Base-by-base conservation (phyloP, 352 stramenopile species). In the Phytopythium delawarense region DNA sequence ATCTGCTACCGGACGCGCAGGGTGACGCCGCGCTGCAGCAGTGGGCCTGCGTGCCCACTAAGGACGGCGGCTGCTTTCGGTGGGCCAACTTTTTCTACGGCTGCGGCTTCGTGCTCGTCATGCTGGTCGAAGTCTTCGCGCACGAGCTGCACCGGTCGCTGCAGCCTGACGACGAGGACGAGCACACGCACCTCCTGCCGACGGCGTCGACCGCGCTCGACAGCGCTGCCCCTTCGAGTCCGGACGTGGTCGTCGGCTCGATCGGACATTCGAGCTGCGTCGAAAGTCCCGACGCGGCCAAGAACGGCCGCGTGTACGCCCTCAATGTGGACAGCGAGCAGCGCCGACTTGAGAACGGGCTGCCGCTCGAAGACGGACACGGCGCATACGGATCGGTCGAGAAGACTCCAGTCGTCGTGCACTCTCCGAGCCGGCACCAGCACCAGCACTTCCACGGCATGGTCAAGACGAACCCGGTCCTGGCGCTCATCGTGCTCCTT, bases 31-130 rank as follows among this genome's bases (percentile, higher is more conserved):
- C 81, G 52, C 78, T 94, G 13, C 69, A 66, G 0, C 48, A 61
- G 8, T 80, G 72, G 59, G 72, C 74, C 1, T 91, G 85, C 54
- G 65, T 81, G 0, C 59, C 69, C 57, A 78, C 70, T 7, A 64
- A 64, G 7, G 71, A 77, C 56, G 61, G 64, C 20, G 75, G 66
- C 16, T 92, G 83, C 65, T 87, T 94, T 56, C 74, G 84, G 62
- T 87, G 82, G 67, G 78, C 83, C 51, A 89, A 91, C 72, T 89
- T 92, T 62, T 91, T 94, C 57, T 94, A 89, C 57, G 81, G 74
- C 37, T 63, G 76, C 48, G 85, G 85, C 45, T 94, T 94, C 56
- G 66, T 92, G 44, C 57, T 90, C 54, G 77, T 94, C 32, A 64
- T 94, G 62, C 57, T 94, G 15, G 64, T 94, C 21, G 85, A 94